phyloP scores from a whole-genome alignment of 768 basidiomycete genomes.

The Trametopsis cervina region DNA sequence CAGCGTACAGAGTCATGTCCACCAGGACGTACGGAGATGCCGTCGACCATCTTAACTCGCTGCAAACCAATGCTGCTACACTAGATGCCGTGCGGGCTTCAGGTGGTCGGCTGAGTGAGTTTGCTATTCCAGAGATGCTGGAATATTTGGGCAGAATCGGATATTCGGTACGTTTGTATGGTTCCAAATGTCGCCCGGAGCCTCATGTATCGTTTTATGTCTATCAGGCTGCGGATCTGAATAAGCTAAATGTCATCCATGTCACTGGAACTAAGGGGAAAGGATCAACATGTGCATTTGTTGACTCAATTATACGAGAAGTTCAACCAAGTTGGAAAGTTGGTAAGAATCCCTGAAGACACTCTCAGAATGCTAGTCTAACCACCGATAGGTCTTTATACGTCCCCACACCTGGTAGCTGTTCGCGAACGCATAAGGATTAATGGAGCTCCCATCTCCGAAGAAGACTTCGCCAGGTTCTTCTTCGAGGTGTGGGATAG shows the following conservation, averaged over 20 bases:
- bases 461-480: conserved; percentile 80
- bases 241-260: conserved; percentile 87
- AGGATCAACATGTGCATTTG: conserved; percentile 93
- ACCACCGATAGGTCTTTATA: conserved; percentile 69
- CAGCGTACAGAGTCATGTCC: conserved; percentile 42
- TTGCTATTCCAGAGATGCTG: conserved; percentile 82
- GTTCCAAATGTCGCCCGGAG: conserved; percentile 12
- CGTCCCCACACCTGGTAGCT: conserved; percentile 93
- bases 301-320: conserved; percentile 77
- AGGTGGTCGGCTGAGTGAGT: conserved; percentile 48
- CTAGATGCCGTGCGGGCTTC: conserved; percentile 77
- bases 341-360: conserved; percentile 40
- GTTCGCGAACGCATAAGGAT: conserved; percentile 94
- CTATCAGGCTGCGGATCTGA: conserved; percentile 79
- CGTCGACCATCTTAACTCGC: conserved; percentile 62
- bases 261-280: conserved; percentile 98
- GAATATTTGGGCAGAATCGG: conserved; percentile 86
- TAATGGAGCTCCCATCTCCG: conserved; percentile 84
- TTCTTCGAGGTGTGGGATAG: conserved; percentile 97
- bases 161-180: conserved; percentile 56
- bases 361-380: neutral
- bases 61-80: conserved; percentile 92
- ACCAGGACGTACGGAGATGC: conserved; percentile 67
- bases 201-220: conserved; percentile 1
- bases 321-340: conserved; percentile 72